A percentile compares a stretch with the other conserved stretches of the same genome.
Evolutionary conservation across 2,329 filamentous ascomycete species (phyloP).

Genomic region (Penicillium sp.): DNA sequence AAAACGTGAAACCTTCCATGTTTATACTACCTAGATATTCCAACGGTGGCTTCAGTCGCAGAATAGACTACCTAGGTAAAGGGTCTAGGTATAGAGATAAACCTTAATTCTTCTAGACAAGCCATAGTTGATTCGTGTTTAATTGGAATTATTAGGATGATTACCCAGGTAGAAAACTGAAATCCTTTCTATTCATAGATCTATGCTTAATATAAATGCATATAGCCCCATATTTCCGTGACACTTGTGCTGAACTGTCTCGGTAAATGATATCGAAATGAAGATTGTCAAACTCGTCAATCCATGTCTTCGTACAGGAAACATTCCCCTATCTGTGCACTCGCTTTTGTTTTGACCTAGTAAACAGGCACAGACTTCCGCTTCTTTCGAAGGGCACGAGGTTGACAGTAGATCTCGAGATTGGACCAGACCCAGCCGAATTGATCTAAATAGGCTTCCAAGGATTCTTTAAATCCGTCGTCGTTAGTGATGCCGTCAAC

Average conservation of each 20-base stretch:
- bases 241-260: no score
- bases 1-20: background rate
- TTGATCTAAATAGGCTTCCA: slow-evolving; percentile 23
- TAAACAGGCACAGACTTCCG: background rate
- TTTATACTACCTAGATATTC: no score
- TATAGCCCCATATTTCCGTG: background rate
- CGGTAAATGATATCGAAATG: no score
- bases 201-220: background rate
- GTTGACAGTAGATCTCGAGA: slow-evolving; percentile 13
- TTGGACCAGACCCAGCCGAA: slow-evolving; percentile 27
- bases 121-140: no score
- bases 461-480: slow-evolving; percentile 10
- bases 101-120: no score
- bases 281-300: background rate
- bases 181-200: no score
- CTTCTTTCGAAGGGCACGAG: background rate
- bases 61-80: no score
- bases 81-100: background rate
- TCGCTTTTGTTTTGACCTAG: slow-evolving; percentile 4
- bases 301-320: background rate
- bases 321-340: background rate
- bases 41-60: background rate
- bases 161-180: no score
- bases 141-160: no score
- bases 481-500: slow-evolving; percentile 26